Evolutionary conservation across 768 basidiomycete genomes (phyloP), one percentile per base, ranked within the genome.

Genomic region (Steccherinum ochraceum): DNA sequence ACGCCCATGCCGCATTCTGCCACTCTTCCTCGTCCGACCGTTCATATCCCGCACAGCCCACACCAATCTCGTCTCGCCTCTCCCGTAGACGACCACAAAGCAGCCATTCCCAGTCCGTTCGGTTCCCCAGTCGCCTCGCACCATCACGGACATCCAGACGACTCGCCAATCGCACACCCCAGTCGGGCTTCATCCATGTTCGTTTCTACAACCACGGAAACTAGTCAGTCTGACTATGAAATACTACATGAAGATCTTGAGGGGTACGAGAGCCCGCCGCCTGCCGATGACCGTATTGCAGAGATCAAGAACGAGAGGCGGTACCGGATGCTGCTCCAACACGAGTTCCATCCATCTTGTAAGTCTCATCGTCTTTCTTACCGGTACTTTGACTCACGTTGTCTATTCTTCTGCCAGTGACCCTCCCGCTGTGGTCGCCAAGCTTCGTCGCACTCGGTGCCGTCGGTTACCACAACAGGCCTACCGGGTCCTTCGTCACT

Each of bases 391-490:
- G 26, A 12, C 30, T 55, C 24, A 25, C 18, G 47, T 48, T 24
- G 24, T 13, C 44, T 40, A n/a, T 50, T 40, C 46, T 45, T 27
- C 30, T 24, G 24, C 3, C 35, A 69, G 68, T 69, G 16, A 66
- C 62, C 7, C 58, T 69, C 19, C 84, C 89, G 5, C 66, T 90
- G 4, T 93, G 89, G 89, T 73, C 70, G 3, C 89, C 89, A 1
- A 67, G 76, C 3, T 72, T 59, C 4, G 77, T 91, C 0, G 63
- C 73, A 12, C 66, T 90, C 2, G 90, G 89, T 5, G 80, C 83
- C 2, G 83, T 92, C 7, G 90, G 90, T 2, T 93, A 86, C 62
- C 67, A 90, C 21, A 72, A 71, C 26, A 86, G 83, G 57, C 78
- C 83, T 0, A 65, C 67, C n/a, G 89, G 89, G 2, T 66, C 69